Base-by-base conservation (phyloP, 2,329 filamentous ascomycete species). In the Ascocoryne sarcoides region DNA sequence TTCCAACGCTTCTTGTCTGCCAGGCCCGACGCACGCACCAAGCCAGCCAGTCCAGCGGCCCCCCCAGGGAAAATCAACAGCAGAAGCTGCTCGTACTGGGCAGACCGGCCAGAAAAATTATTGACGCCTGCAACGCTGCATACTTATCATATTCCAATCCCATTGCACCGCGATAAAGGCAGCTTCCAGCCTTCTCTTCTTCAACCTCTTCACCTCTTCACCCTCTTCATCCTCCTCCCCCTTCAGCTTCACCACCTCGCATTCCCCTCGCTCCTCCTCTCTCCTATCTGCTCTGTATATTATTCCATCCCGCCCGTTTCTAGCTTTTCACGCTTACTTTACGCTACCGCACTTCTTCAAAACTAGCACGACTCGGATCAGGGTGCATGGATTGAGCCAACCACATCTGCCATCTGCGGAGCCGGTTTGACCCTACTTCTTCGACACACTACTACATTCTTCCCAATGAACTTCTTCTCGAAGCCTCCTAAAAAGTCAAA, bases 401-500 rank as follows among this genome's bases (percentile, higher is more conserved):
- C 38, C 45, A 44, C 36, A 28, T 26, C 14, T 39, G 44, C 44
- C 37, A 41, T 19, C n/a, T 30, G 34, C 41, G 41, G 41, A 39
- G 35, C 41, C 37, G 37, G 44, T 39, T 45, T 32, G 32, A 37
- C 37, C 32, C 43, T 46, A 46, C 40, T 42, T 17, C 28, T 42
- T n/a, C n/a, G n/a, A n/a, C n/a, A n/a, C n/a, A n/a, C n/a, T n/a
- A 26, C 23, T 7, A 26, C 23, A 7, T 26, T 26, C 23, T 7
- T 26, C 23, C 44, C 41, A 55, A 58, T 59, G 56, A 57, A 59
- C 52, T 49, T 60, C 58, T 59, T 60, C 48, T 57, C 55, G 33
- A 60, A 58, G 47, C 49, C 53, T 37, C 46, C 54, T 34, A 60
- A 57, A 48, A 61, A 60, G 49, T 39, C 55, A n/a, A 58, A 57